Evolutionary conservation across 2,329 filamentous ascomycete genomes (phyloP).

Genomic region (Didymella segeticola): DNA sequence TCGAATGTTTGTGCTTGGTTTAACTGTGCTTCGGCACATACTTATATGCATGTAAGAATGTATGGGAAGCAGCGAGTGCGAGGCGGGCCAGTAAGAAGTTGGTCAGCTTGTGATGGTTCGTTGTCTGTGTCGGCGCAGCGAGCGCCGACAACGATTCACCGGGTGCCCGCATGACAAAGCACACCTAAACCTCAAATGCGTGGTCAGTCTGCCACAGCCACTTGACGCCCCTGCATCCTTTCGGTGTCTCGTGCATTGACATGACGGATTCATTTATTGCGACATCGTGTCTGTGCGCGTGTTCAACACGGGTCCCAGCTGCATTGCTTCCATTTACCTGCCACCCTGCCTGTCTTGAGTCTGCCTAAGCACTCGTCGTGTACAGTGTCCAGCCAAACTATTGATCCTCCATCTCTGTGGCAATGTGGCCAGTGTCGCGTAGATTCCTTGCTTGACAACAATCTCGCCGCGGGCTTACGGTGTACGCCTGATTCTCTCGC

Average conservation of each 20-base stretch:
- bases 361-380: too few relatives aligned
- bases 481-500: too few relatives aligned
- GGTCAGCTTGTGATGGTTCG: background rate
- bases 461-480: too few relatives aligned
- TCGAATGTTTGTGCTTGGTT: background rate
- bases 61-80: background rate
- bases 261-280: background rate
- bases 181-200: background rate
- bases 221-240: background rate
- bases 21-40: background rate
- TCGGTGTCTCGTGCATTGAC: background rate
- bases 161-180: constrained; percentile 9
- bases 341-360: too few relatives aligned
- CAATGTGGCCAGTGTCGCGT: too few relatives aligned
- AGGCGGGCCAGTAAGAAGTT: background rate
- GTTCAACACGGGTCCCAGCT: too few relatives aligned
- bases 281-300: background rate
- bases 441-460: too few relatives aligned
- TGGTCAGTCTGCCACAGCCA: background rate
- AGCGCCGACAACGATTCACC: background rate
- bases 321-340: too few relatives aligned
- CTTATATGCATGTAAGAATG: background rate
- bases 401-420: too few relatives aligned
- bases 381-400: too few relatives aligned
- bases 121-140: background rate